These are phyloP conservation scores for Acmispon strigosus DNA, from an alignment of 306 rosid species.

Conservation along the genomic window DNA sequence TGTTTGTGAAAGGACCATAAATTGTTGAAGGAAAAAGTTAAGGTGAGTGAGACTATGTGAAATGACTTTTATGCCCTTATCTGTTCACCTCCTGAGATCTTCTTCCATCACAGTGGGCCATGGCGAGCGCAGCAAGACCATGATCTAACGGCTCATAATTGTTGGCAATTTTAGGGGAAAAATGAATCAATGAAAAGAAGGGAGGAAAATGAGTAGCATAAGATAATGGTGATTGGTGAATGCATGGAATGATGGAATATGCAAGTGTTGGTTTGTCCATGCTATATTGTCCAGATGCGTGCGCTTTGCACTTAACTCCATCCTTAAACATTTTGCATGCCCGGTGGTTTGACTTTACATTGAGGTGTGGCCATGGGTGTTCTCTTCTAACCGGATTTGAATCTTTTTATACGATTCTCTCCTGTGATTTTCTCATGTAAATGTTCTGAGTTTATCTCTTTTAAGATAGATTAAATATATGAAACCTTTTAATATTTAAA, in stretches of 20 bases:
- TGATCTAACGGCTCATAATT: conserved; percentile 6
- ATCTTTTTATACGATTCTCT: too few species aligned
- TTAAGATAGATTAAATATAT: too few species aligned
- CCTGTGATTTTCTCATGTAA: too few species aligned
- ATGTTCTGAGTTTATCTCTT: too few species aligned
- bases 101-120: conserved; percentile 13
- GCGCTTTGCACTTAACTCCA: neutral
- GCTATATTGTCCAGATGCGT: too few species aligned
- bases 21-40: neutral
- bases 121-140: neutral
- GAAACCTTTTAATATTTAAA: too few species aligned
- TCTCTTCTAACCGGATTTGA: too few species aligned
- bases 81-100: conserved; percentile 12
- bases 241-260: too few species aligned
- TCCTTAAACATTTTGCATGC: neutral
- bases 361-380: too few species aligned
- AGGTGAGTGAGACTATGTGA: neutral
- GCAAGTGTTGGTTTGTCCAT: too few species aligned
- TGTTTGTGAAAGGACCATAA: conserved; percentile 18
- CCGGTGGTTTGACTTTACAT: too few species aligned
- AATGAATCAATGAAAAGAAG: neutral
- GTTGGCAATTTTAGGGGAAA: neutral
- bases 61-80: conserved; percentile 34
- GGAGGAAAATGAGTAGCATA: neutral
- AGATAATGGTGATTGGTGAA: neutral